Evolutionary conservation across 345 rosid genomes (phyloP).

Genomic region (Acer campestre): DNA sequence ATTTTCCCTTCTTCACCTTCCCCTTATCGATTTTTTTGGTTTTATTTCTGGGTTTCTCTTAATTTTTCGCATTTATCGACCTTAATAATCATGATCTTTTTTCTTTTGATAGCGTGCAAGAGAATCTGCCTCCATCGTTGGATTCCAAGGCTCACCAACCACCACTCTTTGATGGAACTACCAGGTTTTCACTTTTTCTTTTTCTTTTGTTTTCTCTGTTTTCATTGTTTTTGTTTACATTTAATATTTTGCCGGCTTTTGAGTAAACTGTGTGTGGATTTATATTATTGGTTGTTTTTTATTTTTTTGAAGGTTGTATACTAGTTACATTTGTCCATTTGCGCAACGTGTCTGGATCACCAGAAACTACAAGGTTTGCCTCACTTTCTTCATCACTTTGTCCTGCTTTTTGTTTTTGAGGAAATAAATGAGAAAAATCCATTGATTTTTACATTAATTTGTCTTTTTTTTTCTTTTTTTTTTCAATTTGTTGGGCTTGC

Average conservation of each 20-base stretch:
- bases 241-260: not conserved
- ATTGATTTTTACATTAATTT: too few relatives aligned
- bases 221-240: not conserved
- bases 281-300: not conserved
- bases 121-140: slow-evolving; percentile 50
- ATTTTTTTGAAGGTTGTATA: slow-evolving; percentile 56
- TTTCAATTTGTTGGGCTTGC: slow-evolving; percentile 9
- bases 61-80: not conserved
- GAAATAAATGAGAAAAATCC: too few relatives aligned
- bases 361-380: slow-evolving; percentile 71
- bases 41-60: not conserved
- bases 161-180: slow-evolving; percentile 75
- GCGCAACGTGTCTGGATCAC: slow-evolving; percentile 97
- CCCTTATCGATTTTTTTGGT: not conserved
- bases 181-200: slow-evolving; percentile 41
- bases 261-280: not conserved
- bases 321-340: slow-evolving; percentile 61
- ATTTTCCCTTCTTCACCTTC: not conserved
- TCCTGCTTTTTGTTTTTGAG: not conserved
- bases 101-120: slow-evolving; percentile 28
- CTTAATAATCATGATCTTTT: not conserved
- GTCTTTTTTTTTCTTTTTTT: too few relatives aligned
- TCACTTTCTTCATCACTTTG: not conserved
- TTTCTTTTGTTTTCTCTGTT: not conserved
- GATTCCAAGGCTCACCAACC: slow-evolving; percentile 64